phyloP scores from a whole-genome alignment of 2,329 filamentous ascomycete genomes.

The Cladosporium sp. region DNA sequence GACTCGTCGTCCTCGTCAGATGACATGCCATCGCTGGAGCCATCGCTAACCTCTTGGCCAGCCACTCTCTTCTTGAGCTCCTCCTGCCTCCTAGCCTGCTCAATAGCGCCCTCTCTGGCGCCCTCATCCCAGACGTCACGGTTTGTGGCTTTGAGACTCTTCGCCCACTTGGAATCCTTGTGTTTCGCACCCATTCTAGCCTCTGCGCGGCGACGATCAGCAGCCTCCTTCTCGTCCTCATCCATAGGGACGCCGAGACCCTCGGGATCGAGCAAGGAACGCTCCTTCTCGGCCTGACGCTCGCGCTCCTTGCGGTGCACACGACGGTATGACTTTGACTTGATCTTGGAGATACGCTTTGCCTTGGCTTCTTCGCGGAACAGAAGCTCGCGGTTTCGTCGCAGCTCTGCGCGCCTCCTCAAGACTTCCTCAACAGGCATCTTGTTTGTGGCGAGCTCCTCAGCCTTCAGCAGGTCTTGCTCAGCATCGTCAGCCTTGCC shows the following conservation, averaged over 20 bases:
- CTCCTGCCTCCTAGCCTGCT: conserved; percentile 77
- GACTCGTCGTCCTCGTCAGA: conserved; percentile 56
- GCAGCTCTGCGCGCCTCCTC: conserved; percentile 67
- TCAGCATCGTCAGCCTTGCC: conserved; percentile 39
- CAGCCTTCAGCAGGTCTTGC: conserved; percentile 62
- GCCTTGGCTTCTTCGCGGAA: conserved; percentile 84
- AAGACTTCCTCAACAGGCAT: conserved; percentile 68
- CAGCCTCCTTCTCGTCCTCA: conserved; percentile 60
- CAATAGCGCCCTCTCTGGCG: conserved; percentile 68
- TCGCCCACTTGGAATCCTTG: conserved; percentile 87
- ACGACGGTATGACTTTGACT: conserved; percentile 90
- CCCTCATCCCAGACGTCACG: conserved; percentile 85
- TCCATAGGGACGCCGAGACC: conserved; percentile 56
- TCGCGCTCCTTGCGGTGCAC: conserved; percentile 79
- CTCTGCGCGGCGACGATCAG: conserved; percentile 71
- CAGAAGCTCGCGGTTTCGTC: conserved; percentile 75
- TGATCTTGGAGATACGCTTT: conserved; percentile 97
- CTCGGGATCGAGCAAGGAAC: conserved; percentile 50
- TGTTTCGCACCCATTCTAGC: conserved; percentile 83
- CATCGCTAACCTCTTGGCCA: conserved; percentile 59
- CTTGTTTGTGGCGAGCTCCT: conserved; percentile 66
- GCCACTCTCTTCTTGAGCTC: conserved; percentile 76
- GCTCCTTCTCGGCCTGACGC: conserved; percentile 53
- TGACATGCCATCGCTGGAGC: conserved; percentile 39
- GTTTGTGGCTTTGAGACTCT: conserved; percentile 72